A percentile compares a stretch with the other conserved stretches of the same genome.
These are phyloP conservation scores for Termitomyces sp. DNA, from an alignment of 768 basidiomycete genomes.

Conservation along the genomic window DNA sequence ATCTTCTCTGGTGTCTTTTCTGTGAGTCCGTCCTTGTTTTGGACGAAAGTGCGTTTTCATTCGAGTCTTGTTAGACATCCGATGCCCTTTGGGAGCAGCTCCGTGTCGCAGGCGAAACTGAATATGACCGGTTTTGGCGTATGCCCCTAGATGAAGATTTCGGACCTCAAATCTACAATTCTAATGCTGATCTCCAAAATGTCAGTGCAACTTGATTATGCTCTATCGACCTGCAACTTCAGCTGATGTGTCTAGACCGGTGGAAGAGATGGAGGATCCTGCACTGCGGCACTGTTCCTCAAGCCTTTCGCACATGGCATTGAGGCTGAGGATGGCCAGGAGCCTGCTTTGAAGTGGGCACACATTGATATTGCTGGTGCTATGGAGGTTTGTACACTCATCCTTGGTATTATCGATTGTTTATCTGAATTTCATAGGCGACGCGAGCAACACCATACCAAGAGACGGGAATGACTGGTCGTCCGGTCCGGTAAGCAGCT, in stretches of 20 bases:
- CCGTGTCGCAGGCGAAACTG: constrained; percentile 61
- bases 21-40: constrained; percentile 31
- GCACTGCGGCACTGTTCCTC: constrained; percentile 85
- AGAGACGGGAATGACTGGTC: constrained; percentile 75
- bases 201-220: constrained; percentile 27
- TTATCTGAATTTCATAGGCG: constrained; percentile 26
- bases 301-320: constrained; percentile 77
- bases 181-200: constrained; percentile 82
- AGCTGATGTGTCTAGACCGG: constrained; percentile 44
- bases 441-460: constrained; percentile 55
- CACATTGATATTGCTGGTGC: constrained; percentile 81
- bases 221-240: neutral
- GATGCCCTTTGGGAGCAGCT: constrained; percentile 72
- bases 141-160: constrained; percentile 86
- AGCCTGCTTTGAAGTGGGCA: constrained; percentile 68
- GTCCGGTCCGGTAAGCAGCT: constrained; percentile 62
- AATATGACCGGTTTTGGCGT: constrained; percentile 85
- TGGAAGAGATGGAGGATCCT: constrained; percentile 65
- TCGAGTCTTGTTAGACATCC: constrained; percentile 44
- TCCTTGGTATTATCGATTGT: neutral
- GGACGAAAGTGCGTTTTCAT: neutral
- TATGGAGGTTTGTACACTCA: constrained; percentile 56
- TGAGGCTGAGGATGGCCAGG: constrained; percentile 53
- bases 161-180: constrained; percentile 67
- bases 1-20: constrained; percentile 76